These are phyloP conservation scores for Beauveria sp. DNA, from an alignment of 2,329 filamentous ascomycete genomes.

Conservation along the genomic window DNA sequence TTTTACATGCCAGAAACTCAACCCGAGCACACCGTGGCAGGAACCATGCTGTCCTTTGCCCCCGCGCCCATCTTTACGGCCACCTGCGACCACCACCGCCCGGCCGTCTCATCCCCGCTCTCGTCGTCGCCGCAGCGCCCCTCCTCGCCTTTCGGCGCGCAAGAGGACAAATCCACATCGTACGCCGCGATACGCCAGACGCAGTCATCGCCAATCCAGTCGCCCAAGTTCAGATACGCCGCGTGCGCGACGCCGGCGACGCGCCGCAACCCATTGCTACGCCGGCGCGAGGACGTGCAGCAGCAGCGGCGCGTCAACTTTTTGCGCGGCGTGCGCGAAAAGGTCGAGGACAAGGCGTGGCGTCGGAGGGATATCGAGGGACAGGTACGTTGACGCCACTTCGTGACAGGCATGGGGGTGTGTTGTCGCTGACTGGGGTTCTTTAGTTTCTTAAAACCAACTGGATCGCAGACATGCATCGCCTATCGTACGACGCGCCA, in stretches of 20 bases:
- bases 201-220: constrained; percentile 38
- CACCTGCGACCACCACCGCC: constrained; percentile 36
- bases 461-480: constrained; percentile 25
- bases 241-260: constrained; percentile 42
- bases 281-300: constrained; percentile 52
- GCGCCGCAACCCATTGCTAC: constrained; percentile 56
- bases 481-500: constrained; percentile 28
- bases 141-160: constrained; percentile 38
- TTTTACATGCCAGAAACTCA: constrained; percentile 25
- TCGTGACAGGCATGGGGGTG: background rate
- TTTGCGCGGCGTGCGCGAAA: constrained; percentile 56
- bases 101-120: constrained; percentile 46
- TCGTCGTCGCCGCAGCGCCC: constrained; percentile 52
- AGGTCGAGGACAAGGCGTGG: constrained; percentile 53
- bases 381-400: constrained; percentile 23
- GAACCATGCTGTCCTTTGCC: constrained; percentile 35
- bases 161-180: constrained; percentile 33
- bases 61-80: constrained; percentile 35
- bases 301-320: constrained; percentile 62
- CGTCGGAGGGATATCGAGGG: constrained; percentile 56
- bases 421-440: background rate
- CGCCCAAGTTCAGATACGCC: constrained; percentile 41
- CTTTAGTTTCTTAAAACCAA: constrained; percentile 29
- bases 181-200: constrained; percentile 28
- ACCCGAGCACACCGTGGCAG: constrained; percentile 8